phyloP scores from a whole-genome alignment of 2,329 filamentous ascomycete genomes.

The Anthostomella pinea region DNA sequence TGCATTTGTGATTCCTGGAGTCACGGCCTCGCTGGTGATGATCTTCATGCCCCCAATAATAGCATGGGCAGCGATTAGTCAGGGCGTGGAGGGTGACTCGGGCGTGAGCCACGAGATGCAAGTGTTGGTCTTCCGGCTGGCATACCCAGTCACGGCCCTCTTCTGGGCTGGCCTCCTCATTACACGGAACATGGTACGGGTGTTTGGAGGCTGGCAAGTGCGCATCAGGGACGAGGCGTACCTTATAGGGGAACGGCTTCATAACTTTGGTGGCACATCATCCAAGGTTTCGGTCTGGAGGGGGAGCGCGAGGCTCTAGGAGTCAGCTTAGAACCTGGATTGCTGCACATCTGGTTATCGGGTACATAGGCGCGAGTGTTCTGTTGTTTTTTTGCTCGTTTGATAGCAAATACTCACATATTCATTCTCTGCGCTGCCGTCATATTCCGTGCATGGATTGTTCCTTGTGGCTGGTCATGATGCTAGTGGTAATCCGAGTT shows the following conservation, averaged over 20 bases:
- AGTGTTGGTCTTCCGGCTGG: slow-evolving; percentile 50
- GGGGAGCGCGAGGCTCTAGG: slow-evolving; percentile 22
- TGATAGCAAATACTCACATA: too few species aligned
- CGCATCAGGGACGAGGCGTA: slow-evolving; percentile 93
- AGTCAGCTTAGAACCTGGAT: too few species aligned
- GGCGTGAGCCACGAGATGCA: slow-evolving; percentile 25
- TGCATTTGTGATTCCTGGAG: slow-evolving; percentile 77
- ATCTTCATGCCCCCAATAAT: slow-evolving; percentile 63
- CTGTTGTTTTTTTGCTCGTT: too few species aligned
- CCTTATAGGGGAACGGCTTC: slow-evolving; percentile 86
- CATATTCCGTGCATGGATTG: too few species aligned
- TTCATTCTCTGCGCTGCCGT: too few species aligned
- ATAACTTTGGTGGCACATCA: slow-evolving; percentile 65
- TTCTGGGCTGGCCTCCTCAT: slow-evolving; percentile 44
- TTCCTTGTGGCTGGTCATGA: too few species aligned
- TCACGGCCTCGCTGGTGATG: slow-evolving; percentile 58
- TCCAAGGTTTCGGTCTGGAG: slow-evolving; percentile 24
- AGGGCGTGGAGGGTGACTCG: slow-evolving; percentile 20
- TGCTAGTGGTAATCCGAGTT: too few species aligned
- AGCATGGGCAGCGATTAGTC: slow-evolving; percentile 48
- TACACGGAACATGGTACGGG: slow-evolving; percentile 52
- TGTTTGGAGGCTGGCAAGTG: slow-evolving; percentile 73
- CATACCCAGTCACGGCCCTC: slow-evolving; percentile 66
- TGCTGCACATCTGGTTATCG: too few species aligned
- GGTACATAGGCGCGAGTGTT: too few species aligned